phyloP scores from a whole-genome alignment of 179 eudicot genomes.

The Nepenthes alata region DNA sequence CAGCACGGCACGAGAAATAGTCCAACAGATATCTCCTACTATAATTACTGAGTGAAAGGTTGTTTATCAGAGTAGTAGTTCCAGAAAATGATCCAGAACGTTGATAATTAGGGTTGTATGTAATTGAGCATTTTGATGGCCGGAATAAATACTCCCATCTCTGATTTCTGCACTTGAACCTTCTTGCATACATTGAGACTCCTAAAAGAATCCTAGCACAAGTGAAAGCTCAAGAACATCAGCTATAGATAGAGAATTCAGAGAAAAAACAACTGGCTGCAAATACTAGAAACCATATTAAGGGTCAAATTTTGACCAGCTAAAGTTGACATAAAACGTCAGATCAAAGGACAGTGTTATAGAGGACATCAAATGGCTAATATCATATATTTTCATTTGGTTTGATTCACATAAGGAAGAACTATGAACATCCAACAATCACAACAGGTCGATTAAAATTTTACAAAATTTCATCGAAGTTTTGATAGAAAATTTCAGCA shows the following conservation, averaged over 20 bases:
- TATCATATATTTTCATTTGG: no score
- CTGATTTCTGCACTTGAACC: constrained; percentile 39
- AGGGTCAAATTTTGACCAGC: no score
- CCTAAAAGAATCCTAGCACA: constrained; percentile 19
- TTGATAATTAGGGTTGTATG: constrained; percentile 16
- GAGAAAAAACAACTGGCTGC: no score
- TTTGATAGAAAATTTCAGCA: no score
- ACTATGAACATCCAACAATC: no score
- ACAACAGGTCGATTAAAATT: no score
- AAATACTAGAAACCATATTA: no score
- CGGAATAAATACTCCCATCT: constrained; percentile 43
- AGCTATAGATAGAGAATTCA: not conserved
- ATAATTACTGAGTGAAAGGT: constrained; percentile 16
- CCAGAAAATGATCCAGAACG: constrained; percentile 12
- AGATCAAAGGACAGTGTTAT: no score
- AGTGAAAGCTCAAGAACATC: constrained; percentile 4
- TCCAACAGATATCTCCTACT: constrained; percentile 23
- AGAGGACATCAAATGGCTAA: no score
- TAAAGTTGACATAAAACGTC: no score
- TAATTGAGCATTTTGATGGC: constrained; percentile 23
- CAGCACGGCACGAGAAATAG: constrained; percentile 14
- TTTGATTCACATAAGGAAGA: no score
- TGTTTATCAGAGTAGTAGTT: constrained; percentile 15
- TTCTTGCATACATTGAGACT: constrained; percentile 65
- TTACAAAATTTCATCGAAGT: no score